Evolutionary conservation across 1,284 basidiomycete species (phyloP), one percentile per base, ranked within the genome.

Genomic region (Clitocybe nebularis): DNA sequence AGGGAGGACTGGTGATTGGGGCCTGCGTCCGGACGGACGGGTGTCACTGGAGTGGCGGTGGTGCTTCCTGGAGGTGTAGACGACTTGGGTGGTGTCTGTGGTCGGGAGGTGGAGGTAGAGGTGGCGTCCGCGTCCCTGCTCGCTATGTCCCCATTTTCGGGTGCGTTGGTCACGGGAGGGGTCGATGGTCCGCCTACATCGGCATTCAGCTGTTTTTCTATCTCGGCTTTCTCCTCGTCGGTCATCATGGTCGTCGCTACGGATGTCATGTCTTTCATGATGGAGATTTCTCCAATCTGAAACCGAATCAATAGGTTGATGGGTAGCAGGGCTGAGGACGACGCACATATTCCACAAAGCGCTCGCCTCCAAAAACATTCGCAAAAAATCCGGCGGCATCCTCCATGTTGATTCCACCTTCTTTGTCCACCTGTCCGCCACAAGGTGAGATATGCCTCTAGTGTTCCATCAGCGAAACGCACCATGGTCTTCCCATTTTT

Each of bases 401-500:
- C 37, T 90, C 88, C 71, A 90, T 83, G 35, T 72, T 78, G 36
- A 77, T 60, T 2, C 68, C 74, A 11, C 82, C 79, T 62, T 88
- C 82, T 54, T 81, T 84, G 62, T 89, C 86, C 41, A 74, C 71
- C 82, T 85, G 21, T 1, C 16, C 6, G 16, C 9, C 5, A 6
- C 20, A 33, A 45, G 45, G 24, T 11, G 3, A 19, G 36, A 3
- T 8, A 20, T 6, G 24, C 13, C 9, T 24, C 10, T 8, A 37
- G 20, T 5, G 14, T n/a, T 9, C 13, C 21, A 19, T 16, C 8
- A 30, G 5, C 13, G 22, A 20, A 10, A 58, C 72, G 43, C 51
- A 84, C 87, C 84, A 85, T 89, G 48, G 81, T 79, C 64, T 90
- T 90, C 35, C 93, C 93, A 69, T 97, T 87, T 71, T 93, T 94